Percentiles rank a stretch among this genome's conserved stretches.
These are phyloP conservation scores for Yarrowia sp. DNA, from an alignment of 805 yeast genomes.

Conservation along the genomic window DNA sequence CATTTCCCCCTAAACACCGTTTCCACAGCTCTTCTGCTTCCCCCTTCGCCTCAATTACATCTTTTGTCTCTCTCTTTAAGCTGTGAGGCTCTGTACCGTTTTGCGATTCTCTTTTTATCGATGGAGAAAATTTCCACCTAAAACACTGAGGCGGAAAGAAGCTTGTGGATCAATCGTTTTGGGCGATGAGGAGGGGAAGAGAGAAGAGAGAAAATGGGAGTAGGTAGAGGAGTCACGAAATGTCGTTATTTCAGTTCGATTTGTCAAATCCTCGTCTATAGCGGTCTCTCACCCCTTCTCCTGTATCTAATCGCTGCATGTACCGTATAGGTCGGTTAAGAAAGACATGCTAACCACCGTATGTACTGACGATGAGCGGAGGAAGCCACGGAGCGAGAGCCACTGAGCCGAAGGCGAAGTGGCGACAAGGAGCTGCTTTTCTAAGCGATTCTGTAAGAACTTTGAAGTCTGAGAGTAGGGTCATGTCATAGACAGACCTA, in stretches of 20 bases:
- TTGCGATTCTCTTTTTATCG: constrained; percentile 13
- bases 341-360: not conserved
- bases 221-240: no score
- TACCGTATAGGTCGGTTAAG: constrained; percentile 12
- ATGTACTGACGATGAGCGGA: constrained; percentile 3
- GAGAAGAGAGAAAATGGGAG: not conserved
- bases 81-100: constrained; percentile 15
- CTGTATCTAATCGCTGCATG: constrained; percentile 10
- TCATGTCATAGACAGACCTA: no score
- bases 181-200: not conserved
- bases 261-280: no score
- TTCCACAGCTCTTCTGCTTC: no score
- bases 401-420: no score
- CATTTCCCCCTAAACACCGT: not conserved
- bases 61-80: not conserved
- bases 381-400: no score
- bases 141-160: constrained; percentile 19
- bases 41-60: not conserved
- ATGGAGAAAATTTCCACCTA: constrained; percentile 22
- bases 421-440: no score
- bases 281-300: not conserved
- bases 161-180: constrained; percentile 11
- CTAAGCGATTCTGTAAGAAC: no score
- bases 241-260: no score
- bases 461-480: no score